phyloP scores from a whole-genome alignment of 2,329 filamentous ascomycete species.

The Eutypa lata region DNA sequence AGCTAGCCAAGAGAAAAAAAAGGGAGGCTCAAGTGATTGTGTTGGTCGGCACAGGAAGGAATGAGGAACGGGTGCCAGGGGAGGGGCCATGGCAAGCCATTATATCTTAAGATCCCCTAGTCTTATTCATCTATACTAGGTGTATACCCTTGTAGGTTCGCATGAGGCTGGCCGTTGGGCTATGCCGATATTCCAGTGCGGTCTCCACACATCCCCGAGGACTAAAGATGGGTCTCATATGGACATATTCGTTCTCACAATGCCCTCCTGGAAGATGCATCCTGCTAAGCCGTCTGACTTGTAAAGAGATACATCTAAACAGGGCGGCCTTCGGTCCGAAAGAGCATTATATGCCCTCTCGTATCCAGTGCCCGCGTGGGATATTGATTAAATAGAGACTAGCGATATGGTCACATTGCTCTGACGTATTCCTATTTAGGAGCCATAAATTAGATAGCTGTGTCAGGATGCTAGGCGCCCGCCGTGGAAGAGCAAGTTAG shows the following conservation, averaged over 20 bases:
- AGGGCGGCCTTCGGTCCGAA: neutral
- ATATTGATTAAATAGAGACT: neutral
- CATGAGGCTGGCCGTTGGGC: neutral
- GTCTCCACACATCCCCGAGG: neutral
- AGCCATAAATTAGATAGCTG: neutral
- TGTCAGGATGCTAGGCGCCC: neutral
- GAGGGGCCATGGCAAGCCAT: conserved; percentile 3
- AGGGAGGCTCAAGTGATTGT: conserved; percentile 14
- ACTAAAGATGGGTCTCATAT: neutral
- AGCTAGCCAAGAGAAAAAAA: conserved; percentile 12
- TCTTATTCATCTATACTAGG: neutral
- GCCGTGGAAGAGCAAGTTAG: conserved; percentile 3
- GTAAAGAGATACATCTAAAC: neutral
- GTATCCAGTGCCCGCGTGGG: neutral
- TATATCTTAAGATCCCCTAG: conserved; percentile 10
- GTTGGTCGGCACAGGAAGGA: conserved; percentile 12
- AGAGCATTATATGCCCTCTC: neutral
- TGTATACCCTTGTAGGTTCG: neutral
- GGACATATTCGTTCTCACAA: neutral
- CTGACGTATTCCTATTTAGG: neutral
- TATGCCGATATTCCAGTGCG: neutral
- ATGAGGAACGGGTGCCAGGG: conserved; percentile 1
- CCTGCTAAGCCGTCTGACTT: neutral
- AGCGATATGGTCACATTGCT: neutral
- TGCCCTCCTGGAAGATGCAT: neutral